Evolutionary conservation across 352 stramenopile species (phyloP).

Genomic region (Phytophthora colocasiae): DNA sequence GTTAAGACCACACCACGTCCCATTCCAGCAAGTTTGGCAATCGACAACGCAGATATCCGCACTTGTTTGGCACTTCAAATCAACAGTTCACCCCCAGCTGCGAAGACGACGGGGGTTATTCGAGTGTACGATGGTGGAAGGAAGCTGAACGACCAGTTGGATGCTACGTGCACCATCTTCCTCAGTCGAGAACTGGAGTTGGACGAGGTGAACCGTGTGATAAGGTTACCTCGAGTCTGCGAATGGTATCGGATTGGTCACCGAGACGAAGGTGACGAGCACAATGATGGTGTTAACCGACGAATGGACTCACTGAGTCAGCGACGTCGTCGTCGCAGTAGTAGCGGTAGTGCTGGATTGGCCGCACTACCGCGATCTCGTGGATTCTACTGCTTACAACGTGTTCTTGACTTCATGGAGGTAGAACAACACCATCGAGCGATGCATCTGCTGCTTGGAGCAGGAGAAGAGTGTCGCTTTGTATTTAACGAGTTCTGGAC

Average conservation of each 20-base stretch:
- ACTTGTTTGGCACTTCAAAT: constrained; percentile 89
- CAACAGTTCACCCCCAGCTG: constrained; percentile 39
- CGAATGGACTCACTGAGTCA: constrained; percentile 21
- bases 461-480: constrained; percentile 63
- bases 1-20: constrained; percentile 28
- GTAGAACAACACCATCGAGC: constrained; percentile 57
- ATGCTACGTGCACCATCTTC: constrained; percentile 56
- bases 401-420: constrained; percentile 68
- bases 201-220: constrained; percentile 43
- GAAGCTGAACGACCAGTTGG: constrained; percentile 79
- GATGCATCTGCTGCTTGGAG: constrained; percentile 65
- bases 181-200: constrained; percentile 50
- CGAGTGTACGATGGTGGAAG: constrained; percentile 66
- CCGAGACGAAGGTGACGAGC: constrained; percentile 8
- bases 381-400: constrained; percentile 74
- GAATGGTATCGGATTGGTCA: constrained; percentile 65
- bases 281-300: constrained; percentile 30
- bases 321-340: constrained; percentile 18
- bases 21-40: constrained; percentile 45
- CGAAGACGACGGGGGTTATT: constrained; percentile 49
- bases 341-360: constrained; percentile 23
- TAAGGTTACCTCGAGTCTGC: constrained; percentile 67
- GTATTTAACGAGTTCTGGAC: constrained; percentile 75
- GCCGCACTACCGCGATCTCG: constrained; percentile 42
- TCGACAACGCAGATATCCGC: constrained; percentile 71